Base-by-base conservation (phyloP, 257 asterid genomes). In the Verbena officinalis region DNA sequence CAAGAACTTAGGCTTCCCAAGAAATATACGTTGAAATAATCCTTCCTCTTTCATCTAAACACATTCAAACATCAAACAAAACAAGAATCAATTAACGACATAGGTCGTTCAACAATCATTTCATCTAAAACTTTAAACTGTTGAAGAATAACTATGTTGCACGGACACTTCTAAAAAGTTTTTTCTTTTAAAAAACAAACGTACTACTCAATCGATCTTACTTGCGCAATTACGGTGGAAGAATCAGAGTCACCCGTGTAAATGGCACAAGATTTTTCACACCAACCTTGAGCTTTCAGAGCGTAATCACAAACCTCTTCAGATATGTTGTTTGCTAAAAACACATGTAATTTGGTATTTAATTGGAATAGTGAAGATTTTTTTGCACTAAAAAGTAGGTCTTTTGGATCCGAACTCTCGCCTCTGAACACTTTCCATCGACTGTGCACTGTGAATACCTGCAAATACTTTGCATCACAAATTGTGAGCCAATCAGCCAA, bases 31-130 rank as follows among this genome's bases (percentile, higher is more conserved):
- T 50, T 60, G 62, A 0, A 78, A 69, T 0, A 63, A 80, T 59
- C 78, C 80, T 27, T 27, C 33, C 82, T 48, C 76, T 71, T 76
- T 84, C 96, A 90, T 80, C 90, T 83, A 84, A 4, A 57, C 34
- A 34, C 34, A 34, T 2, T 4, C 10, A 17, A 55, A n/a, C 21
- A 44, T n/a, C 10, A 44, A 15, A n/a, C 3, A 2, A 6, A 44
- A 14, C 51, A 44, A 43, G 4, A 1, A 44, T 36, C 11, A 36
- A 36, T n/a, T n/a, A n/a, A n/a, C n/a, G n/a, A n/a, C n/a, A n/a
- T n/a, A n/a, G n/a, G n/a, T n/a, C n/a, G n/a, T n/a, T n/a, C n/a
- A n/a, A 9, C 7, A 9, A 36, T 36, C 7, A 5, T 5, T 27
- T 27, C 33, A 5, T 27, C 33, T 27, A 5, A 27, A 27, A 27